A percentile compares a stretch with the other conserved stretches of the same genome.
Conservation (phyloP, 2,329 filamentous ascomycete species). For the Byssochlamys sp. region DNA sequence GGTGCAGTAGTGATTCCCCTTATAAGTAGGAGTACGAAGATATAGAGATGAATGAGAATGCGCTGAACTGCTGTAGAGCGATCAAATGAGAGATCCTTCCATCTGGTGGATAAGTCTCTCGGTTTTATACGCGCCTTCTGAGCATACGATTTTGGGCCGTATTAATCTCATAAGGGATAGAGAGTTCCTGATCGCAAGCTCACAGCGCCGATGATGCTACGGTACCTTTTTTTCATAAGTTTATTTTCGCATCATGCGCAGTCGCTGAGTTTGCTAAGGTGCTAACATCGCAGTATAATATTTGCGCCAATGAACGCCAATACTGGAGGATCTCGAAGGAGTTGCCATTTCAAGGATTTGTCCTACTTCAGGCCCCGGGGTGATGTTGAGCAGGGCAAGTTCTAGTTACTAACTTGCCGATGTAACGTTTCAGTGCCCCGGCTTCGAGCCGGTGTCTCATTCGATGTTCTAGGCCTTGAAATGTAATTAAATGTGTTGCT, state of each 20-base stretch:
- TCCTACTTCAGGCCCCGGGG: no score
- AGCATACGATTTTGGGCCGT: not conserved
- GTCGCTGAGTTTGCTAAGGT: not conserved
- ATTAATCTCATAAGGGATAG: not conserved
- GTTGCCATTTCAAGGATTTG: not conserved
- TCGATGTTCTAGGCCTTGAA: no score
- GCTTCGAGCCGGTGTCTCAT: not conserved
- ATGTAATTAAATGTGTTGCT: no score
- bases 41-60: not conserved
- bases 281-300: not conserved
- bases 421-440: not conserved
- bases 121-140: not conserved
- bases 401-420: not conserved
- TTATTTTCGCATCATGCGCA: not conserved
- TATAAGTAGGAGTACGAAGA: not conserved
- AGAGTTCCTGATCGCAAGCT: not conserved
- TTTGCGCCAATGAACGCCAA: not conserved
- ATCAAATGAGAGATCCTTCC: not conserved
- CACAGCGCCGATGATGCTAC: not conserved
- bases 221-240: not conserved
- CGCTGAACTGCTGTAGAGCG: not conserved
- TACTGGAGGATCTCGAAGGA: not conserved
- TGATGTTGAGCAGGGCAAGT: not conserved
- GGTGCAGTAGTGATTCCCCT: not conserved
- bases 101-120: not conserved